Percentiles rank a stretch among this genome's conserved stretches.
Conservation (phyloP, 495 filamentous ascomycete genomes). For the Xylaria sp. region DNA sequence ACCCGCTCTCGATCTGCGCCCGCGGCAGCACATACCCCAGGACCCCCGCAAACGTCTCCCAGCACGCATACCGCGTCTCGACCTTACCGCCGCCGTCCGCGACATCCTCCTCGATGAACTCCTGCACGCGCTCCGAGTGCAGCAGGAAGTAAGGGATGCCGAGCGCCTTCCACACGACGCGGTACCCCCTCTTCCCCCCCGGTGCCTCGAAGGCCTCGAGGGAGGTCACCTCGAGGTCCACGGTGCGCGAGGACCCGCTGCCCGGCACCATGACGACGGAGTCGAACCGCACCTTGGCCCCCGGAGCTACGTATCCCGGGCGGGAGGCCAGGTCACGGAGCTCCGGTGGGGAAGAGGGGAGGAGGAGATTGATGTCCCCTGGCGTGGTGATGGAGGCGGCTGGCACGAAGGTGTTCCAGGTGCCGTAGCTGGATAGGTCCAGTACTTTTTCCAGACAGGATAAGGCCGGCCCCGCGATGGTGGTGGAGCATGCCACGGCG, state of each 20-base stretch:
- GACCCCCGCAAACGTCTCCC: constrained; percentile 51
- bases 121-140: constrained; percentile 47
- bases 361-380: not conserved
- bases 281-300: constrained; percentile 43
- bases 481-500: constrained; percentile 39
- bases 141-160: constrained; percentile 36
- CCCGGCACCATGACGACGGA: constrained; percentile 39
- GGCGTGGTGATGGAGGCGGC: constrained; percentile 34
- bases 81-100: constrained; percentile 30
- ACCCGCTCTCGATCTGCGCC: constrained; percentile 37
- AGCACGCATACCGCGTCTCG: constrained; percentile 37
- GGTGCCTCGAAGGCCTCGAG: constrained; percentile 40
- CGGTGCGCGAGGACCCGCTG: constrained; percentile 18
- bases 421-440: constrained; percentile 36
- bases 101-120: constrained; percentile 38
- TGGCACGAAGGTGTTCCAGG: constrained; percentile 49
- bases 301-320: constrained; percentile 42
- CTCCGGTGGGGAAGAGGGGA: not conserved
- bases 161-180: constrained; percentile 42
- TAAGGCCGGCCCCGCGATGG: constrained; percentile 39
- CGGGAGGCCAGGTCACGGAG: constrained; percentile 33
- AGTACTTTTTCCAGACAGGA: constrained; percentile 39
- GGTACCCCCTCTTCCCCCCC: constrained; percentile 33
- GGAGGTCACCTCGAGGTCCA: constrained; percentile 37
- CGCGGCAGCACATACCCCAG: constrained; percentile 41